Conservation (phyloP, 2,329 filamentous ascomycete genomes). For the Clonostachys rosea region DNA sequence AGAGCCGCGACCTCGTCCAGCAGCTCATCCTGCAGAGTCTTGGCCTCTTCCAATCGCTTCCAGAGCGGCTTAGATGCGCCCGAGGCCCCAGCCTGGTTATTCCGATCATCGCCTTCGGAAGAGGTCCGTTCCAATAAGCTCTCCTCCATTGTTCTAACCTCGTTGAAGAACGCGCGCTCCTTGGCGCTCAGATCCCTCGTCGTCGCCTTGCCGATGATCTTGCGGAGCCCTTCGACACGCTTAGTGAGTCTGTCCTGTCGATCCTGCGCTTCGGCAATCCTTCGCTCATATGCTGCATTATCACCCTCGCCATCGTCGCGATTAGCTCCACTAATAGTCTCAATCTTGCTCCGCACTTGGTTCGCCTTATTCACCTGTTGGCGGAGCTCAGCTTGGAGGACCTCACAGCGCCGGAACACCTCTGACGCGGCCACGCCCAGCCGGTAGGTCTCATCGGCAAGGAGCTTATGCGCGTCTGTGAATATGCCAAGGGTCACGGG, state of each 20-base stretch:
- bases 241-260: constrained; percentile 52
- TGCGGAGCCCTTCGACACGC: constrained; percentile 54
- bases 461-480: constrained; percentile 66
- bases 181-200: constrained; percentile 37
- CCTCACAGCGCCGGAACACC: constrained; percentile 66
- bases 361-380: constrained; percentile 64
- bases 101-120: background rate
- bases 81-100: constrained; percentile 6
- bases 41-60: constrained; percentile 54
- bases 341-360: constrained; percentile 61
- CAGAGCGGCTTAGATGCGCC: constrained; percentile 42
- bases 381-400: constrained; percentile 61
- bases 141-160: constrained; percentile 49
- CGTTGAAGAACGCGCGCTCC: constrained; percentile 38
- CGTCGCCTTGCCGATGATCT: constrained; percentile 32
- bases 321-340: constrained; percentile 48
- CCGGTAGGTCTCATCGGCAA: constrained; percentile 64
- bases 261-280: constrained; percentile 47
- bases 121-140: constrained; percentile 23
- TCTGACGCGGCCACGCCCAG: constrained; percentile 68
- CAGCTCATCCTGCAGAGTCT: constrained; percentile 47
- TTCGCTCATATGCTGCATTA: constrained; percentile 52
- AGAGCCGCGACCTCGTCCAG: constrained; percentile 43
- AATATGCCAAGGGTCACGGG: constrained; percentile 68
- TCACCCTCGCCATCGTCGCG: constrained; percentile 45